Conservation (phyloP, 2,329 filamentous ascomycete genomes). For the Fusarium sublunatum region DNA sequence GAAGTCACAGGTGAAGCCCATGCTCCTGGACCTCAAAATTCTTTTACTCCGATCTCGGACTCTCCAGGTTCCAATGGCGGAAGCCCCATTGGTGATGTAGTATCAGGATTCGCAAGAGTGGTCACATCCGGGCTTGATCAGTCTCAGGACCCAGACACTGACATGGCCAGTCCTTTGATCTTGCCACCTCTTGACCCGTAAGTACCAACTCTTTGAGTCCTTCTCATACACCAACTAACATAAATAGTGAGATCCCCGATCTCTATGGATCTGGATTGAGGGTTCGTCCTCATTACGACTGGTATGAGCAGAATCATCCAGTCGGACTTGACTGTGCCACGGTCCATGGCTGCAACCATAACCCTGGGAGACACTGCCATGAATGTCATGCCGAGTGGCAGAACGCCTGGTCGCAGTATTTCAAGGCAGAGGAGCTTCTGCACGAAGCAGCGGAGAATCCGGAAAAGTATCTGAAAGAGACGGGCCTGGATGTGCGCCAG, state of each 20-base stretch:
- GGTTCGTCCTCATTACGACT: constrained; percentile 30
- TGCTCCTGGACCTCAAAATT: neutral
- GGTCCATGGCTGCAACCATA: constrained; percentile 34
- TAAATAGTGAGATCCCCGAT: constrained; percentile 33
- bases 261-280: constrained; percentile 26
- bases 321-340: constrained; percentile 31
- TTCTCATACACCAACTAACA: constrained; percentile 5
- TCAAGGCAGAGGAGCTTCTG: constrained; percentile 26
- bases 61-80: neutral
- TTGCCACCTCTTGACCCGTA: constrained; percentile 13
- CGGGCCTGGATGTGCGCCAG: constrained; percentile 12
- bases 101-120: neutral
- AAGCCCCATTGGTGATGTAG: neutral
- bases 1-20: neutral
- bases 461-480: neutral
- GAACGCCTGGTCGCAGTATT: constrained; percentile 28
- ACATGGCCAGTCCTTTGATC: constrained; percentile 3
- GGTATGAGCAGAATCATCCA: constrained; percentile 41
- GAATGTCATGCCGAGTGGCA: constrained; percentile 40
- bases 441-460: constrained; percentile 16
- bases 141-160: neutral
- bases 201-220: neutral
- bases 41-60: neutral
- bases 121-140: neutral
- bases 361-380: constrained; percentile 28